Evolutionary conservation across 371 early-diverging fungal genomes (phyloP), one percentile per base, ranked within the genome.

Genomic region (Capillidium rhysosporum): DNA sequence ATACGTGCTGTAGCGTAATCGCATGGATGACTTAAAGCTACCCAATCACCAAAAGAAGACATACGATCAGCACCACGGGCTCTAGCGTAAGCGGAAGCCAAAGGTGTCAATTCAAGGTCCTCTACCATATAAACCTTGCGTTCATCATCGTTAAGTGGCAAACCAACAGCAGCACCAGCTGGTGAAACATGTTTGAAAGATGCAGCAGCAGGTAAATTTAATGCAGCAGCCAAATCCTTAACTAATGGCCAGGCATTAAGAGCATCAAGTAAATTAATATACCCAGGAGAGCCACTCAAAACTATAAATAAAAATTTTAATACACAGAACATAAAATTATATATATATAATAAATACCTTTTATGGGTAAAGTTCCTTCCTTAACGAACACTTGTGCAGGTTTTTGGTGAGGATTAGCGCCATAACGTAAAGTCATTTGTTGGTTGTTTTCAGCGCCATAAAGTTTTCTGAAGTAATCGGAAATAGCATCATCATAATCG

Each of bases 171-270:
- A 44, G 92, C 95, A 65, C 95, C 97, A 49, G 97, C 95, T 34
- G 97, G 97, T 20, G 90, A 89, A 46, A 94, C 94, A 67, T 96
- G 97, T 75, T 96, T 94, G 79, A 96, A 96, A 28, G 92, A 93
- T 54, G 97, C 95, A 56, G 97, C 94, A 24, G 97, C 94, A 28
- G 86, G 83, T 48, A 86, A 64, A 20, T 72, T 72, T 7, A 80
- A 64, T 18, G 87, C 81, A 29, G 64, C 52, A 43, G 72, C 67
- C 51, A 89, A 59, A 52, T 69, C 69, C 57, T 93, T 92, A 62
- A 94, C 97, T 47, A 96, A 73, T 49, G 90, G 92, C 90, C 92
- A 96, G 25, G 92, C 75, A 72, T 94, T 94, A 40, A 96, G 73
- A 10, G 93, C 95, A 69, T 94, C 93, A 57, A 94, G 75, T 52